Conservation (phyloP, 352 stramenopile genomes). For the Globisporangium solare region DNA sequence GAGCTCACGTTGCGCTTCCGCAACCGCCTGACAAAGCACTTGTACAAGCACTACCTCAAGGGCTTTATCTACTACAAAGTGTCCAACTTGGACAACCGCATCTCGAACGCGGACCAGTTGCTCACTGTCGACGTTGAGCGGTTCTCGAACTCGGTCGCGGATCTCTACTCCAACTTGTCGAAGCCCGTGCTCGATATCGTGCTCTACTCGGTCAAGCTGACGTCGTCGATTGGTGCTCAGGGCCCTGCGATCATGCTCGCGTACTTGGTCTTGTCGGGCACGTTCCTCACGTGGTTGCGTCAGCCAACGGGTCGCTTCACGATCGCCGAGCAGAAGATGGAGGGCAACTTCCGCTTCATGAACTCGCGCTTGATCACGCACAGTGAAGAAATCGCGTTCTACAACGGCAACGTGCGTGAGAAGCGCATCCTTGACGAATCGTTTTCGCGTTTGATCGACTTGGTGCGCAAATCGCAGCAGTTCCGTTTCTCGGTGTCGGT, state of each 20-base stretch:
- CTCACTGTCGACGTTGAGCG: conserved; percentile 85
- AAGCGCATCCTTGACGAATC: conserved; percentile 70
- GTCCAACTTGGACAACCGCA: conserved; percentile 85
- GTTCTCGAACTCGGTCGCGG: conserved; percentile 75
- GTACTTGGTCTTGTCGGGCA: conserved; percentile 64
- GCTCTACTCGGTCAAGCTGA: conserved; percentile 70
- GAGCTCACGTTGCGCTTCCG: conserved; percentile 83
- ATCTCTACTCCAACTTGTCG: conserved; percentile 88
- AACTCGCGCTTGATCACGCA: conserved; percentile 87
- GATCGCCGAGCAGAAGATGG: conserved; percentile 76
- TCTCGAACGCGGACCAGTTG: conserved; percentile 85
- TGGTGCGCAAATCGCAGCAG: conserved; percentile 72
- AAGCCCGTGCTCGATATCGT: conserved; percentile 83
- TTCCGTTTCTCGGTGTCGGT: conserved; percentile 83
- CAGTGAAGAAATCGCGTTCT: conserved; percentile 90
- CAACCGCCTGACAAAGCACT: conserved; percentile 66
- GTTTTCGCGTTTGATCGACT: conserved; percentile 53
- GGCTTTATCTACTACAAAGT: conserved; percentile 90
- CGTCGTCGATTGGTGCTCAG: conserved; percentile 65
- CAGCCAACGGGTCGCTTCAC: conserved; percentile 76
- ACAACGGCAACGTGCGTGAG: conserved; percentile 86
- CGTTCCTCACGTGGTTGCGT: conserved; percentile 71
- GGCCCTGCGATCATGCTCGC: conserved; percentile 60
- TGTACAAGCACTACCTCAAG: conserved; percentile 85
- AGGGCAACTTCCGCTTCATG: conserved; percentile 85